Percentiles rank a stretch among this genome's conserved stretches.
These are phyloP conservation scores for Fusarium zealandicum DNA, from an alignment of 2,329 filamentous ascomycete genomes.

Conservation along the genomic window DNA sequence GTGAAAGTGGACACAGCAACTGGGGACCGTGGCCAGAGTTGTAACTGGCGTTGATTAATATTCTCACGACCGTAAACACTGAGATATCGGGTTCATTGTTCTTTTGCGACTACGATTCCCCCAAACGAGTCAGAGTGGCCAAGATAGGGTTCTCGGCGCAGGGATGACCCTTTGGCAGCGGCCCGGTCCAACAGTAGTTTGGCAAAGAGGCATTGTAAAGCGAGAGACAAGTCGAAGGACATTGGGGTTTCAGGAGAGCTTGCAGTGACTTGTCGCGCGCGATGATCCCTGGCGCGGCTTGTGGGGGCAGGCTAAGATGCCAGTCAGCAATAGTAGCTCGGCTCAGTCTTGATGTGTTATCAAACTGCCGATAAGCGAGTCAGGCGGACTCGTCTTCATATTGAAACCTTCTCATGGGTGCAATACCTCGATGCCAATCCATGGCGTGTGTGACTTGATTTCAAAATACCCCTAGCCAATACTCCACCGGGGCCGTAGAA, in stretches of 20 bases:
- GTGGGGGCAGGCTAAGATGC: background rate
- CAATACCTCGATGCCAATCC: background rate
- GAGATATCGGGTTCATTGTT: slow-evolving; percentile 21
- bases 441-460: background rate
- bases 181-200: slow-evolving; percentile 21
- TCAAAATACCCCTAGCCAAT: slow-evolving; percentile 1
- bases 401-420: background rate
- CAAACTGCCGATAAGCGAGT: too few relatives aligned
- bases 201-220: slow-evolving; percentile 21
- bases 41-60: background rate
- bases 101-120: slow-evolving; percentile 18
- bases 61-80: background rate
- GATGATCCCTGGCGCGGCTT: background rate
- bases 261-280: slow-evolving; percentile 30
- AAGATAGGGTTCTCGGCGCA: background rate
- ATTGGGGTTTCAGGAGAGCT: slow-evolving; percentile 11
- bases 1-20: slow-evolving; percentile 17
- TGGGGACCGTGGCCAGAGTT: background rate
- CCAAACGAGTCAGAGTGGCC: slow-evolving; percentile 3
- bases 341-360: background rate
- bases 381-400: background rate
- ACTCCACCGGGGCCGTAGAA: background rate
- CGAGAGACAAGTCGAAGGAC: slow-evolving; percentile 21
- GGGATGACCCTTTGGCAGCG: slow-evolving; percentile 15
- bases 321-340: background rate